phyloP scores from a whole-genome alignment of 148 eudicot genomes.

The Mesembryanthemum crystallinum region DNA sequence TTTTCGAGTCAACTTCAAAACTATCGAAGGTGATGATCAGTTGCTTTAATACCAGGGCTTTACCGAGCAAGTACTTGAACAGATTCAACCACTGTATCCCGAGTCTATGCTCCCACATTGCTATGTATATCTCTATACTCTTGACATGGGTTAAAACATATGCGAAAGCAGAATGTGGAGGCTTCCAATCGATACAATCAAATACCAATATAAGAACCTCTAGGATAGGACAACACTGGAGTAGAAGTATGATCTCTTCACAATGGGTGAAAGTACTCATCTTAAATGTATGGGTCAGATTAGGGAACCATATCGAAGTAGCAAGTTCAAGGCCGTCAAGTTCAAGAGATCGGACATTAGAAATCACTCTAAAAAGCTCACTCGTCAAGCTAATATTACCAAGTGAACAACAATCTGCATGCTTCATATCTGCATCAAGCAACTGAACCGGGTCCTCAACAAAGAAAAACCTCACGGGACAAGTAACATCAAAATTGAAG shows the following conservation, averaged over 20 bases:
- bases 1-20: background rate
- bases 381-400: no score
- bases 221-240: background rate
- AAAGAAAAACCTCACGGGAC: background rate
- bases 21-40: no score
- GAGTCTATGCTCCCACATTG: background rate
- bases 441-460: constrained; percentile 29
- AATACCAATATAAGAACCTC: background rate
- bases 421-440: background rate
- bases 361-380: background rate
- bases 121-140: background rate
- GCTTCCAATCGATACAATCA: background rate
- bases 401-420: no score
- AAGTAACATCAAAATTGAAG: background rate
- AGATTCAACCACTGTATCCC: background rate
- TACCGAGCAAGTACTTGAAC: background rate
- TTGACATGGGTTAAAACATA: background rate
- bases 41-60: background rate
- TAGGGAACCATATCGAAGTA: background rate
- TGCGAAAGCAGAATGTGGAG: background rate
- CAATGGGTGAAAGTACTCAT: no score
- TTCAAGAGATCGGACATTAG: background rate
- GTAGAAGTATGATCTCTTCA: background rate
- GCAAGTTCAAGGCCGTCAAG: background rate
- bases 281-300: background rate